A percentile compares a stretch with the other conserved stretches of the same genome.
These are phyloP conservation scores for Solanum pennellii DNA, from an alignment of 257 asterid species.

Conservation along the genomic window DNA sequence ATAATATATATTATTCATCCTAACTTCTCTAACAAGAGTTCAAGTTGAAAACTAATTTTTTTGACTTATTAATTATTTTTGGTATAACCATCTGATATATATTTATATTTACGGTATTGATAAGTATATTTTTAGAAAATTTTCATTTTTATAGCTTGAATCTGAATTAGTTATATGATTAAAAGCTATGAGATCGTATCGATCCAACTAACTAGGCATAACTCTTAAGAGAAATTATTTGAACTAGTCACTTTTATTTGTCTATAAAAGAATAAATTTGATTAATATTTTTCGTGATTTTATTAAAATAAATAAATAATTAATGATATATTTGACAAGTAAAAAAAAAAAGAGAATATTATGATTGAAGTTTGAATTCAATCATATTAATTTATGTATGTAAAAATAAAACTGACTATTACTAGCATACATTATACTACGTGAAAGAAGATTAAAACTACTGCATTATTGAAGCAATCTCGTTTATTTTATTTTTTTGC, in stretches of 20 bases:
- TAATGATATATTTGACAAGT: not conserved
- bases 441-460: not conserved
- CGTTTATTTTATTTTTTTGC: not conserved
- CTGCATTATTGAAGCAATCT: not conserved
- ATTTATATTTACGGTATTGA: not conserved
- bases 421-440: not conserved
- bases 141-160: not conserved
- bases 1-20: not conserved
- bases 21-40: not conserved
- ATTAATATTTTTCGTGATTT: not conserved
- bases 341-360: not conserved
- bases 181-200: not conserved
- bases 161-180: not conserved
- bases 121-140: not conserved
- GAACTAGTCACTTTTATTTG: not conserved
- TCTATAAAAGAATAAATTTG: not conserved
- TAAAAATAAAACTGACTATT: not conserved
- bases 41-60: conserved; percentile 22
- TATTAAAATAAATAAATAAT: not conserved
- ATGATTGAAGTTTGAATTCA: not conserved
- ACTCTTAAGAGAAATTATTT: not conserved
- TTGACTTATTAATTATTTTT: not conserved
- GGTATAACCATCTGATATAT: not conserved
- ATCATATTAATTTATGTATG: not conserved
- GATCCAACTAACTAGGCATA: conserved; percentile 11